Evolutionary conservation across 73 alveolate genomes (phyloP).

Genomic region (Paramecium biaurelia): DNA sequence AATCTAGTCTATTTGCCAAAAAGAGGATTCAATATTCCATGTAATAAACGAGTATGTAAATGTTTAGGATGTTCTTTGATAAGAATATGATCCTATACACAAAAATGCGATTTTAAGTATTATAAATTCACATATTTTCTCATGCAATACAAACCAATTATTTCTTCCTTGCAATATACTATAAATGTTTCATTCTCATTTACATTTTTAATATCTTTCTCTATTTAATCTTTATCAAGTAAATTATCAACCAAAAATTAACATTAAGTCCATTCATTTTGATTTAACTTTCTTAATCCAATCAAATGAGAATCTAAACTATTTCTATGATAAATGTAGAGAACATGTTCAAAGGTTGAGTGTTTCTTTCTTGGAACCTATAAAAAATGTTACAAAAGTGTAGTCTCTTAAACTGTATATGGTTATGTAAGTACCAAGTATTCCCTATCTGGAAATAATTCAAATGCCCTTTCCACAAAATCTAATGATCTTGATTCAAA

Average conservation of each 20-base stretch:
- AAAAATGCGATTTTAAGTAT: conserved; percentile 88
- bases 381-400: conserved; percentile 87
- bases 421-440: conserved; percentile 96
- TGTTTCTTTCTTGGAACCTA: conserved; percentile 87
- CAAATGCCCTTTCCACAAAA: conserved; percentile 94
- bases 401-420: conserved; percentile 95
- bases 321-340: conserved; percentile 95
- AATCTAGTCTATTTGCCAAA: conserved; percentile 74
- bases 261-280: conserved; percentile 62
- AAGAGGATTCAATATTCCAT: conserved; percentile 89
- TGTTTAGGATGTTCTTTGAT: conserved; percentile 90
- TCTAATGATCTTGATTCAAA: conserved; percentile 94
- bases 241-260: conserved; percentile 38
- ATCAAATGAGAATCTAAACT: conserved; percentile 67
- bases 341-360: conserved; percentile 93
- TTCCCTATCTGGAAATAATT: conserved; percentile 95
- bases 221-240: background rate
- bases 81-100: conserved; percentile 89
- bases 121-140: conserved; percentile 91
- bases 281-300: conserved; percentile 22
- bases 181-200: conserved; percentile 64
- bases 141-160: conserved; percentile 89
- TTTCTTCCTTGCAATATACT: conserved; percentile 79
- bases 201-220: background rate
- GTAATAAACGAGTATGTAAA: conserved; percentile 91